These are phyloP conservation scores for Boletus pseudo-olivaceus DNA, from an alignment of 768 basidiomycete genomes.

Conservation along the genomic window DNA sequence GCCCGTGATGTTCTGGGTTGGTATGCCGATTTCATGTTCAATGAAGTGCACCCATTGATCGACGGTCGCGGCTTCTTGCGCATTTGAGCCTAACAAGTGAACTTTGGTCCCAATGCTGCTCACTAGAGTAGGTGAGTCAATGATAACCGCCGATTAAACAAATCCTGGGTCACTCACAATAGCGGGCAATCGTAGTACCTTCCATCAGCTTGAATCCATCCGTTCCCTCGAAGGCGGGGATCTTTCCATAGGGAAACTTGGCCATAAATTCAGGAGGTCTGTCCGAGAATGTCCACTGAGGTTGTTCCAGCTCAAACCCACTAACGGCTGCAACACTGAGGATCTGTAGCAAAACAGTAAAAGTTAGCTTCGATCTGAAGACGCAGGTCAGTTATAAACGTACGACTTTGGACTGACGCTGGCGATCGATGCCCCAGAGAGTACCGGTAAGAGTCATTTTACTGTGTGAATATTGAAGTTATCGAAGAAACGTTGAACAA, in stretches of 20 bases:
- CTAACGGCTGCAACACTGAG: conserved; percentile 20
- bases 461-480: background rate
- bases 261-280: conserved; percentile 9
- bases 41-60: conserved; percentile 16
- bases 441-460: conserved; percentile 18
- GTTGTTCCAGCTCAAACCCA: conserved; percentile 11
- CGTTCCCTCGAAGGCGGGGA: conserved; percentile 19
- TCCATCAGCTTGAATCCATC: conserved; percentile 20
- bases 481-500: background rate
- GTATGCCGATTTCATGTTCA: conserved; percentile 9
- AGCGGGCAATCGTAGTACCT: conserved; percentile 21
- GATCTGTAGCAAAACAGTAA: conserved; percentile 1
- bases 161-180: conserved; percentile 8
- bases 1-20: background rate
- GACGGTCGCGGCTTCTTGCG: conserved; percentile 8
- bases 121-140: background rate
- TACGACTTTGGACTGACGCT: conserved; percentile 25
- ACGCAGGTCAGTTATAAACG: background rate
- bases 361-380: background rate
- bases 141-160: background rate
- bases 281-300: conserved; percentile 12
- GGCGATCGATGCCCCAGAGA: conserved; percentile 17
- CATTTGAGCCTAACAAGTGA: conserved; percentile 7
- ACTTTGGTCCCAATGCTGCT: conserved; percentile 12
- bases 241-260: conserved; percentile 22